Evolutionary conservation across 768 basidiomycete genomes (phyloP), one percentile per base, ranked within the genome.

Genomic region (Mycena maculata): DNA sequence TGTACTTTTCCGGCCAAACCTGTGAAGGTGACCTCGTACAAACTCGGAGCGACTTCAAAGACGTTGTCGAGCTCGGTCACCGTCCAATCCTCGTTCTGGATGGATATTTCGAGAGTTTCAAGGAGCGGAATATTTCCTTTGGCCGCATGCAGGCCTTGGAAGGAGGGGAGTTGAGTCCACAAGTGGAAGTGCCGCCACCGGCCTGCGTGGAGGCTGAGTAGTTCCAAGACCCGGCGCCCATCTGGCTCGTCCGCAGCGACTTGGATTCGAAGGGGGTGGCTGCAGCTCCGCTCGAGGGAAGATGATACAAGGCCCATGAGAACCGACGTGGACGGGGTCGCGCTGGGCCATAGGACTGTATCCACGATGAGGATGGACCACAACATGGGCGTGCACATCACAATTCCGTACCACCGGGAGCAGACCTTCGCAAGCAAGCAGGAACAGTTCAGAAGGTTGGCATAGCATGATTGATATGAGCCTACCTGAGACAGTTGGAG

Each of bases 311-410:
- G 63, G 1, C 11, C 18, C 5, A 65, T 1, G 4, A 65, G 31
- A 5, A 7, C 44, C 1, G 13, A 9, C 39, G 41, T 1, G 8
- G 22, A 18, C 10, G 12, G 25, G 23, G 4, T 22, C 7, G 28
- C 9, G n/a, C 13, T 23, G 12, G 18, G 4, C 63, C 63, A 65
- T 9, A 59, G 48, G 3, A 39, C 44, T 45, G 56, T 53, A n/a
- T 65, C 63, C 22, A 39, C 49, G 1, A 59, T 13, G 7, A 65
- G n/a, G 25, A n/a, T 53, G 18, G 39, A 31, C 56, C 63, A 65
- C 16, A 65, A 31, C 63, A 33, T 44, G 7, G 63, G 56, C 1
- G 63, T 52, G n/a, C 44, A 49, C 48, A 59, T 65, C 31, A 56
- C 56, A 15, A 59, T 27, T 4, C 20, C 3, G 42, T 59, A 49